Conservation (phyloP, 352 stramenopile species). For the Phytophthora pini region DNA sequence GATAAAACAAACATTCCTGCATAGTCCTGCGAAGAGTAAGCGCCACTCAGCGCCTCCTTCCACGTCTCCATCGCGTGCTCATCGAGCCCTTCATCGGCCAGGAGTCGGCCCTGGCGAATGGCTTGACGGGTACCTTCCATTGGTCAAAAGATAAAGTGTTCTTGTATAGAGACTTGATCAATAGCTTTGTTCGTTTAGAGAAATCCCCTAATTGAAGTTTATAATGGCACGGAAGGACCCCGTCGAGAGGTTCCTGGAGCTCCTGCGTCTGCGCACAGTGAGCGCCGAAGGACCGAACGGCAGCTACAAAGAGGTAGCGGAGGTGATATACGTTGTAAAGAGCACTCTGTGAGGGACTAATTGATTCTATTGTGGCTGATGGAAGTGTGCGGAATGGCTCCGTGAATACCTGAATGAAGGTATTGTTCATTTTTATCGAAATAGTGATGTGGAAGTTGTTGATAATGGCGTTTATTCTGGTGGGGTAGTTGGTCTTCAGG, state of each 20-base stretch:
- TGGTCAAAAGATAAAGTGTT: constrained; percentile 19
- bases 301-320: constrained; percentile 63
- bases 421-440: constrained; percentile 14
- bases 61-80: constrained; percentile 50
- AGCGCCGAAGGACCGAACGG: constrained; percentile 74
- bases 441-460: too few relatives aligned
- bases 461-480: background rate
- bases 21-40: constrained; percentile 59
- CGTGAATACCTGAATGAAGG: constrained; percentile 53
- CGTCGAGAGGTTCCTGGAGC: constrained; percentile 77
- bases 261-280: constrained; percentile 82
- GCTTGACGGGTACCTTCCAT: constrained; percentile 42
- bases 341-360: background rate
- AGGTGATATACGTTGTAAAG: background rate
- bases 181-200: constrained; percentile 17
- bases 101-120: constrained; percentile 47
- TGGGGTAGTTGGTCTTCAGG: constrained; percentile 42
- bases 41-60: constrained; percentile 51
- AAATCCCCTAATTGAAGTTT: constrained; percentile 6
- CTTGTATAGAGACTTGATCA: constrained; percentile 24
- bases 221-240: constrained; percentile 35
- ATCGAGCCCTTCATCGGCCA: constrained; percentile 42
- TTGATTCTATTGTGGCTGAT: background rate
- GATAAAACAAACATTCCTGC: constrained; percentile 73
- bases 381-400: constrained; percentile 78